These are phyloP conservation scores for Phyllosticta capitalensis DNA, from an alignment of 2,329 filamentous ascomycete genomes.

Conservation along the genomic window DNA sequence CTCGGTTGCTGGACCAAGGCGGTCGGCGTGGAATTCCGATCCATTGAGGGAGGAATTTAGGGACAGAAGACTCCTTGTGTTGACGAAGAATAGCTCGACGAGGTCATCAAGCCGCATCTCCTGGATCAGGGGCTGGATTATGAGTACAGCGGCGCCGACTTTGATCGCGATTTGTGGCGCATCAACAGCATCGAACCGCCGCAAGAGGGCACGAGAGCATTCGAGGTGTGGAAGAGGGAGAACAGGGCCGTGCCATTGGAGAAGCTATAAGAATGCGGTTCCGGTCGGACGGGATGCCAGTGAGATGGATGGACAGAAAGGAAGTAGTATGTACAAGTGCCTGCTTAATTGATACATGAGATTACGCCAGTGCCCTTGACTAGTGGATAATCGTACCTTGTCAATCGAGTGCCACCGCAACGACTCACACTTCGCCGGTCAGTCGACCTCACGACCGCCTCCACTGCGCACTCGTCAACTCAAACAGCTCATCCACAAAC, in stretches of 20 bases:
- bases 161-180: slow-evolving; percentile 34
- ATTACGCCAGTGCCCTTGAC: no score
- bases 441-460: not conserved
- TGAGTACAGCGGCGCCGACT: slow-evolving; percentile 37
- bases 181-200: slow-evolving; percentile 34
- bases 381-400: no score
- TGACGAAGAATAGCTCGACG: slow-evolving; percentile 18
- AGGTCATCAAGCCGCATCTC: slow-evolving; percentile 29
- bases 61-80: not conserved
- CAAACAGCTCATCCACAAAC: slow-evolving; percentile 29
- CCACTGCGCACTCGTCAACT: slow-evolving; percentile 21
- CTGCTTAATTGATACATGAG: not conserved
- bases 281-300: not conserved
- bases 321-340: not conserved
- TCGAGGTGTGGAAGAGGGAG: slow-evolving; percentile 23
- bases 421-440: no score
- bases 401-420: no score
- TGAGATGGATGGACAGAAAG: not conserved
- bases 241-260: slow-evolving; percentile 12
- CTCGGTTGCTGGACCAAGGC: no score
- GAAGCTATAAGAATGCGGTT: not conserved
- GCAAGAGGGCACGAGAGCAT: slow-evolving; percentile 21
- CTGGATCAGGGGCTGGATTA: slow-evolving; percentile 33
- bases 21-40: not conserved
- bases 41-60: not conserved